Evolutionary conservation across 176 grass and related monocot genomes (phyloP), one percentile per base, ranked within the genome.

Genomic region (Oryza glaberrima): DNA sequence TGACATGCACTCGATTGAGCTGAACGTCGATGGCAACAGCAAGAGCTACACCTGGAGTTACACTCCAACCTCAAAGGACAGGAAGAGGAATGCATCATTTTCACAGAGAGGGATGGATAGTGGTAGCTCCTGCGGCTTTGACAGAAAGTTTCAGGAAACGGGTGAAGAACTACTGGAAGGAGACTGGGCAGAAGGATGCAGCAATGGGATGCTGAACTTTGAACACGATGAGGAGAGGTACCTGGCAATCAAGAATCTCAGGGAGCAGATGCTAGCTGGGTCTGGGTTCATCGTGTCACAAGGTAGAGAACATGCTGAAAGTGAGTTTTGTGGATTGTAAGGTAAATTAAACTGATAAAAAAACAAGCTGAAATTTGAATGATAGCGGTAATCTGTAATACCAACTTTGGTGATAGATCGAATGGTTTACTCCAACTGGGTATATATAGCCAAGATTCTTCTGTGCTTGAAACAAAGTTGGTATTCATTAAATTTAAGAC

Each of bases 261-360:
- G 93, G 49, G 93, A 94, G 58, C 90, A 92, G 69, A 94, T 94
- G 93, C 26, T 94, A 30, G 84, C 93, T 16, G 93, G 93, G 5
- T 90, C 90, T 46, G 90, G 93, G 76, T 84, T 94, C 77, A 40
- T 86, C 83, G 7, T 86, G 77, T 81, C 90, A 73, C 69, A 94
- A 52, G 64, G 80, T 36, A 83, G 44, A 83, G 82, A 84, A 52
- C 69, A 70, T 46, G 44, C 75, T 74, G 77, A 73, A 88, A 69
- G 7, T n/a, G 48, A 71, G 26, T 73, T 52, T 19, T 77, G 80
- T 76, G 81, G 5, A 17, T 77, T 88, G 67, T 93, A 46, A 88
- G 71, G 43, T 84, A 30, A 68, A 73, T 6, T 73, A 3, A 22
- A 40, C 9, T 58, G 19, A 71, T 9, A 79, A 82, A 38, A 38